Evolutionary conservation across 2,329 filamentous ascomycete genomes (phyloP).

Genomic region (Westerdykella sp.): DNA sequence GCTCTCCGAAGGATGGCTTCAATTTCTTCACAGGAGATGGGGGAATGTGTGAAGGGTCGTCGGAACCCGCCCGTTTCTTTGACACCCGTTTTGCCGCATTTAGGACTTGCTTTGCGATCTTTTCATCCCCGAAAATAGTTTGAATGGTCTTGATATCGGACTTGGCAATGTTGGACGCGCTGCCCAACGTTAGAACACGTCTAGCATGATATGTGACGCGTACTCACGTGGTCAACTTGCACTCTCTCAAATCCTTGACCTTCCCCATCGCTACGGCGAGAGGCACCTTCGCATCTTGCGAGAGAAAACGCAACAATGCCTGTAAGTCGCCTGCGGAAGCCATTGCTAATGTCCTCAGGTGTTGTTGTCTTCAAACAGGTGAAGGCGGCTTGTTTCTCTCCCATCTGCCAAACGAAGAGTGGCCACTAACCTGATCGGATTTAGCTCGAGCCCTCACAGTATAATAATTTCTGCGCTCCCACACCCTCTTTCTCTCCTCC

Average conservation of each 20-base stretch:
- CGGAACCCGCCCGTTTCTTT: slow-evolving; percentile 49
- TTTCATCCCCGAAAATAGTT: slow-evolving; percentile 46
- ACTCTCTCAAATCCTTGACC: slow-evolving; percentile 49
- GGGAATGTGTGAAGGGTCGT: slow-evolving; percentile 20
- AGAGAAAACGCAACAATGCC: slow-evolving; percentile 51
- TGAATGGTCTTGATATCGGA: slow-evolving; percentile 41
- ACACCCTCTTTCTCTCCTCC: no score
- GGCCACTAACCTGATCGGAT: no score
- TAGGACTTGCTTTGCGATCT: slow-evolving; percentile 51
- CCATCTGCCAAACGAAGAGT: no score
- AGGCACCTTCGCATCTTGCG: slow-evolving; percentile 53
- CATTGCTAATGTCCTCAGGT: slow-evolving; percentile 15
- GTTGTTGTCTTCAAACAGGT: no score
- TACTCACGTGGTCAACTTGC: slow-evolving; percentile 48
- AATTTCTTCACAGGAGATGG: slow-evolving; percentile 31
- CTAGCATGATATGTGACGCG: slow-evolving; percentile 11
- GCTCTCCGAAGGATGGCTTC: slow-evolving; percentile 25
- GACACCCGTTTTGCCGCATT: slow-evolving; percentile 52
- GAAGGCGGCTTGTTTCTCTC: no score
- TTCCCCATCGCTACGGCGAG: slow-evolving; percentile 51
- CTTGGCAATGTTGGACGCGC: slow-evolving; percentile 46
- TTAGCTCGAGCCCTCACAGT: no score
- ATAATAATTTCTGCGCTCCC: no score
- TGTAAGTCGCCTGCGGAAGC: slow-evolving; percentile 38
- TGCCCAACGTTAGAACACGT: slow-evolving; percentile 17